Evolutionary conservation across 1,284 basidiomycete species (phyloP).

Genomic region (Megacollybia platyphylla): DNA sequence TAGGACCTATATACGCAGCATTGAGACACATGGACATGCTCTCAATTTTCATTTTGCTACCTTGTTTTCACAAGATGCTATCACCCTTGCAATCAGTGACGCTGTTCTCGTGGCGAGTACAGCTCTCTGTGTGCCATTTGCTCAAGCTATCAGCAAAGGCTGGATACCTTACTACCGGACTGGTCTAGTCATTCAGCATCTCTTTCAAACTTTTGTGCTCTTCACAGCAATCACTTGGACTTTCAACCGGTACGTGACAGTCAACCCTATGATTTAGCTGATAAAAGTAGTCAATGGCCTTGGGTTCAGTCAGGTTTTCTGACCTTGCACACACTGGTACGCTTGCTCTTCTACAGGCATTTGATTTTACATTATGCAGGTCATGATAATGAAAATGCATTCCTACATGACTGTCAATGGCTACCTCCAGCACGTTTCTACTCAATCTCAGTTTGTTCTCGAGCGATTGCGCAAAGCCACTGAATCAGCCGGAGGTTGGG

Average conservation of each 20-base stretch:
- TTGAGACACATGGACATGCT: conserved; percentile 67
- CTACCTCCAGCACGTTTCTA: conserved; percentile 52
- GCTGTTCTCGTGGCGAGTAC: conserved; percentile 70
- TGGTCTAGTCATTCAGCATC: conserved; percentile 69
- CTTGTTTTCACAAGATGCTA: conserved; percentile 80
- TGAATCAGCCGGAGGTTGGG: conserved; percentile 48
- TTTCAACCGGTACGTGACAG: conserved; percentile 47
- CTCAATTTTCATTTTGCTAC: conserved; percentile 76
- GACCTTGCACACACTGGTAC: conserved; percentile 76
- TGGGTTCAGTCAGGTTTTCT: conserved; percentile 98
- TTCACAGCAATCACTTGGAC: conserved; percentile 72
- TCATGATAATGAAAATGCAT: conserved; percentile 96
- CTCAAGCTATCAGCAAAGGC: conserved; percentile 60
- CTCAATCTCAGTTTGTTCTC: conserved; percentile 30
- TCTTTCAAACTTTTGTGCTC: conserved; percentile 62
- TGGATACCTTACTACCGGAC: conserved; percentile 72
- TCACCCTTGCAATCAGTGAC: conserved; percentile 79
- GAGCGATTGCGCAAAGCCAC: conserved; percentile 34
- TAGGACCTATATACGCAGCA: conserved; percentile 65
- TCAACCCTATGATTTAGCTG: conserved; percentile 1
- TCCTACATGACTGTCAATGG: conserved; percentile 90
- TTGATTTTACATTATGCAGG: conserved; percentile 18
- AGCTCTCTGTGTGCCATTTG: conserved; percentile 74
- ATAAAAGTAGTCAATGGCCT: conserved; percentile 66
- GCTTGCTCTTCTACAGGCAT: conserved; percentile 11